These are phyloP conservation scores for Fraxinus platypoda DNA, from an alignment of 305 asterid genomes.

Conservation along the genomic window DNA sequence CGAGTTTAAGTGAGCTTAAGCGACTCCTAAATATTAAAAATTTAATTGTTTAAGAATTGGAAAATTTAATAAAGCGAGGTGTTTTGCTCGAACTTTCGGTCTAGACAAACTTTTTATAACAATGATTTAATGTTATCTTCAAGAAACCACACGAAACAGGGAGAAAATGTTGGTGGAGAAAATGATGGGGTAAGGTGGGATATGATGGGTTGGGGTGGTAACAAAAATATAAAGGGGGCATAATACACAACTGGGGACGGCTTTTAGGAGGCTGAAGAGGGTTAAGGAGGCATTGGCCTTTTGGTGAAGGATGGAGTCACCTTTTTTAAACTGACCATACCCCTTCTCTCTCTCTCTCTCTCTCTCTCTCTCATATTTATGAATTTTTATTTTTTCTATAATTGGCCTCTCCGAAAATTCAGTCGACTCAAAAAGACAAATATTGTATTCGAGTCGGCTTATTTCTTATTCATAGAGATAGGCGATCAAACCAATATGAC, in stretches of 20 bases:
- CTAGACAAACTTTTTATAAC: too few relatives aligned
- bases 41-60: too few relatives aligned
- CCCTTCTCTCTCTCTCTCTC: neutral
- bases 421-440: too few relatives aligned
- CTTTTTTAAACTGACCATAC: conserved; percentile 24
- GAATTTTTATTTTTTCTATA: neutral
- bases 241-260: conserved; percentile 44
- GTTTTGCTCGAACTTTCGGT: too few relatives aligned
- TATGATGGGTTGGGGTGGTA: neutral
- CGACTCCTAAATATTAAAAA: too few relatives aligned
- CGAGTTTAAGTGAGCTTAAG: too few relatives aligned
- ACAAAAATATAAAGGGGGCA: conserved; percentile 46
- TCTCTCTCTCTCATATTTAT: neutral
- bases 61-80: too few relatives aligned
- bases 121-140: neutral
- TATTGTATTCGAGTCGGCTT: too few relatives aligned
- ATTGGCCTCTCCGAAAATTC: neutral
- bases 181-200: neutral
- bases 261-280: conserved; percentile 35
- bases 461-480: too few relatives aligned
- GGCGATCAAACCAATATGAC: too few relatives aligned
- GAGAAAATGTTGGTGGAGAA: neutral
- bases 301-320: conserved; percentile 48
- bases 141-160: neutral
- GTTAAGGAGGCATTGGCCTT: conserved; percentile 38